These are phyloP conservation scores for Nicotiana noctiflora DNA, from an alignment of 257 asterid species.

Conservation along the genomic window DNA sequence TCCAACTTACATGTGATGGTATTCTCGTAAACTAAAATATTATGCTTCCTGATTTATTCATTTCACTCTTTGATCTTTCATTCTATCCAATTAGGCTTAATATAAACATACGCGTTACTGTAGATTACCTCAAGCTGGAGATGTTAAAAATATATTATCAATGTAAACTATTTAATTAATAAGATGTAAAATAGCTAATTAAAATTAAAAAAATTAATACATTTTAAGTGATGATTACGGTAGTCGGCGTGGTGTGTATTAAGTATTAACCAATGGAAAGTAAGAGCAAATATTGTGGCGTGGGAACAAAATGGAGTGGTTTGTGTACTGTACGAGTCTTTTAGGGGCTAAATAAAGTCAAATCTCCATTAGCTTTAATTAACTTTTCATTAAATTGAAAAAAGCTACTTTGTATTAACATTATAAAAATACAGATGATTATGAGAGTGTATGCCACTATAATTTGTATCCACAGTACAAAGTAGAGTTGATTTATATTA, in stretches of 20 bases:
- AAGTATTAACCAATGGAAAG: constrained; percentile 3
- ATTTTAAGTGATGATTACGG: not conserved
- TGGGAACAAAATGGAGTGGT: constrained; percentile 9
- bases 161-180: too few relatives aligned
- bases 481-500: not conserved
- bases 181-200: too few relatives aligned
- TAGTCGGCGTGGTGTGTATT: constrained; percentile 7
- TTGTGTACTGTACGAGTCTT: not conserved
- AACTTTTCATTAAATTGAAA: not conserved
- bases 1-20: not conserved
- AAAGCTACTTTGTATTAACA: not conserved
- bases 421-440: not conserved
- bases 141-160: too few relatives aligned
- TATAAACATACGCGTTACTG: too few relatives aligned
- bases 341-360: not conserved
- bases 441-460: not conserved
- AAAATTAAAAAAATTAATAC: too few relatives aligned
- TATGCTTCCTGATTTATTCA: not conserved
- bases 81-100: too few relatives aligned
- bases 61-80: not conserved
- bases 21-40: not conserved
- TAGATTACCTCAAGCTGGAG: too few relatives aligned
- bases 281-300: constrained; percentile 2
- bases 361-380: not conserved
- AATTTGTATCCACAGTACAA: not conserved